Evolutionary conservation across 2,329 filamentous ascomycete species (phyloP).

Genomic region (Penicillium aurantiogriseum): DNA sequence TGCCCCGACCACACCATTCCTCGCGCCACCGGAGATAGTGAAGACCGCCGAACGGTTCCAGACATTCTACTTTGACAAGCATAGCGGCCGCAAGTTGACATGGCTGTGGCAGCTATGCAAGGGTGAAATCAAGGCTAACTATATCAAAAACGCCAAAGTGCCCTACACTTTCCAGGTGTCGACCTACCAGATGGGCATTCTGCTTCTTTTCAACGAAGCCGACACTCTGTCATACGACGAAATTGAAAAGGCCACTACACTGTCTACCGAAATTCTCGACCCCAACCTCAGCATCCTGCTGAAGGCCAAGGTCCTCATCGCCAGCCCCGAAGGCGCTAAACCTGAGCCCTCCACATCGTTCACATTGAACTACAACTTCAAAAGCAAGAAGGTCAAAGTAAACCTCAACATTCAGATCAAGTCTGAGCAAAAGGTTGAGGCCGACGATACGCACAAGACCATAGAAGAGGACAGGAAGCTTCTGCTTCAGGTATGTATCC

Average conservation of each 20-base stretch:
- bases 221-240: constrained; percentile 85
- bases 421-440: constrained; percentile 93
- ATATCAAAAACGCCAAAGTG: constrained; percentile 83
- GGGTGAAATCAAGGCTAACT: constrained; percentile 91
- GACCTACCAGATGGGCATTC: constrained; percentile 95
- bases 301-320: constrained; percentile 84
- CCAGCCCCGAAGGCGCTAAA: constrained; percentile 71
- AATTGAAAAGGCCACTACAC: constrained; percentile 74
- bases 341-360: constrained; percentile 76
- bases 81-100: constrained; percentile 91
- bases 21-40: constrained; percentile 78
- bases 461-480: constrained; percentile 98
- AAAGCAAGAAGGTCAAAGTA: constrained; percentile 96
- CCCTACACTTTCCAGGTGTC: constrained; percentile 97
- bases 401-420: constrained; percentile 95
- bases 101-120: constrained; percentile 99
- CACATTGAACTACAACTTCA: constrained; percentile 88
- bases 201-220: constrained; percentile 90
- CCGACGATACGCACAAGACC: constrained; percentile 97
- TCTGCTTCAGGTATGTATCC: constrained; percentile 78
- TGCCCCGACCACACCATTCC: constrained; percentile 82
- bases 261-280: constrained; percentile 80
- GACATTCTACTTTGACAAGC: constrained; percentile 92
- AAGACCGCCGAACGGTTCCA: constrained; percentile 87
- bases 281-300: constrained; percentile 81